These are phyloP conservation scores for Scleroderma citrinum DNA, from an alignment of 768 basidiomycete species.

Conservation along the genomic window DNA sequence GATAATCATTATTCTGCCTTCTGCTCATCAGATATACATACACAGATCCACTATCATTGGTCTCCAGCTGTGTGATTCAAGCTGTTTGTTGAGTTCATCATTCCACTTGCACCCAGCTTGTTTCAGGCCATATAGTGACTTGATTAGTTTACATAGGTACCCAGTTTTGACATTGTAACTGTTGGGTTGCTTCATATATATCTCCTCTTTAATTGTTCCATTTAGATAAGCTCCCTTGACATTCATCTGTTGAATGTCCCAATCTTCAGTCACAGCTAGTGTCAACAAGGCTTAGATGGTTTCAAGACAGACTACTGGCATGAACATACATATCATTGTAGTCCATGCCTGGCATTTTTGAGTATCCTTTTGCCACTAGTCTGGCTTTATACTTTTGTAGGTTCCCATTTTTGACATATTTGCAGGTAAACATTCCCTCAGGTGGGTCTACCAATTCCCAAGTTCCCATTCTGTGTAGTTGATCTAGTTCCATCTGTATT, in stretches of 20 bases:
- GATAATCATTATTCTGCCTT: too few species aligned
- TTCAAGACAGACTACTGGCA: too few species aligned
- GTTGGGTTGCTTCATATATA: constrained; percentile 28
- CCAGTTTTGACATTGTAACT: constrained; percentile 13
- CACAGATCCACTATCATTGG: constrained; percentile 15
- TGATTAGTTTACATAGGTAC: constrained; percentile 13
- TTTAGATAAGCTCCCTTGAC: too few species aligned
- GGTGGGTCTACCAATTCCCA: constrained; percentile 3
- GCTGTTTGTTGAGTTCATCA: constrained; percentile 13
- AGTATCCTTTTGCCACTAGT: too few species aligned
- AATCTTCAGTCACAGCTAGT: constrained; percentile 10
- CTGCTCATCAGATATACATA: too few species aligned
- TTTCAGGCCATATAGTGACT: constrained; percentile 27
- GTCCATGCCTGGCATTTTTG: too few species aligned
- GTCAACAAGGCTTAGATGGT: constrained; percentile 14
- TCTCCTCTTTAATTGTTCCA: constrained; percentile 23
- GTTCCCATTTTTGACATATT: too few species aligned
- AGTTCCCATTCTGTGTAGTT: not conserved
- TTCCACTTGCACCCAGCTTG: constrained; percentile 28
- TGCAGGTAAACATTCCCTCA: too few species aligned
- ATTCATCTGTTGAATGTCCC: too few species aligned
- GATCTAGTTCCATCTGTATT: not conserved
- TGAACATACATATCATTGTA: too few species aligned
- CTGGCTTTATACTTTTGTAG: too few species aligned
- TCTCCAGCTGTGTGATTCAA: constrained; percentile 17